Evolutionary conservation across 768 basidiomycete genomes (phyloP).

Genomic region (Lactarius psammicola): DNA sequence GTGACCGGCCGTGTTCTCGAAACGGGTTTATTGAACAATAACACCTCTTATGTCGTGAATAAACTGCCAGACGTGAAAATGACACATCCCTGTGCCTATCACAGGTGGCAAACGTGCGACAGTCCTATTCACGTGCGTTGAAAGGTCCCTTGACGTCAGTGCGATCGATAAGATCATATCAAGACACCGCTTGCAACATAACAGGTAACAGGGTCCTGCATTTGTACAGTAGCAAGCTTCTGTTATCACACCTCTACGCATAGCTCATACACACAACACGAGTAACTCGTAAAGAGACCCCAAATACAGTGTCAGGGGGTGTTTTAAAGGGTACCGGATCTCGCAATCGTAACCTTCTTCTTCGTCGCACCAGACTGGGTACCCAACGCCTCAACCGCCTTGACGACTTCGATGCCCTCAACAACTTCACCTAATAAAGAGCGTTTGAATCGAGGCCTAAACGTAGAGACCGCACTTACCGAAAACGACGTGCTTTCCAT

Average conservation of each 20-base stretch:
- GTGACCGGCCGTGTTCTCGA: background rate
- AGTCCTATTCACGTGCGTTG: background rate
- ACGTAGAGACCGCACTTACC: slow-evolving; percentile 43
- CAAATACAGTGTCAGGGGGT: background rate
- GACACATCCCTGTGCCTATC: too few species aligned
- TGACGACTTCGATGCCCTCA: slow-evolving; percentile 57
- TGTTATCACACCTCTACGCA: slow-evolving; percentile 9
- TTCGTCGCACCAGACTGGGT: slow-evolving; percentile 42
- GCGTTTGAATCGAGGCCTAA: background rate
- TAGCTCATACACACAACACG: slow-evolving; percentile 19
- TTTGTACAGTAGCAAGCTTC: slow-evolving; percentile 20
- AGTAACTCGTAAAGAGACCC: background rate
- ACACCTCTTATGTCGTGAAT: background rate
- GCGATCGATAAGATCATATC: slow-evolving; percentile 24
- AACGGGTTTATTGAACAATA: background rate
- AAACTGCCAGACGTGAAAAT: background rate
- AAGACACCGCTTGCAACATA: background rate
- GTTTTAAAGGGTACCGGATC: slow-evolving; percentile 49
- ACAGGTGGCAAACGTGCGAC: too few species aligned
- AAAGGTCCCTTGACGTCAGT: slow-evolving; percentile 18
- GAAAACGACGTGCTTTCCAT: slow-evolving; percentile 84
- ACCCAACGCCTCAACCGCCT: slow-evolving; percentile 44
- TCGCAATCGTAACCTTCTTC: slow-evolving; percentile 50
- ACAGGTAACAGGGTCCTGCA: slow-evolving; percentile 1
- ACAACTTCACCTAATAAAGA: slow-evolving; percentile 55